Evolutionary conservation across 345 rosid genomes (phyloP), one percentile per base, ranked within the genome.

Genomic region (Gossypium stocksii): DNA sequence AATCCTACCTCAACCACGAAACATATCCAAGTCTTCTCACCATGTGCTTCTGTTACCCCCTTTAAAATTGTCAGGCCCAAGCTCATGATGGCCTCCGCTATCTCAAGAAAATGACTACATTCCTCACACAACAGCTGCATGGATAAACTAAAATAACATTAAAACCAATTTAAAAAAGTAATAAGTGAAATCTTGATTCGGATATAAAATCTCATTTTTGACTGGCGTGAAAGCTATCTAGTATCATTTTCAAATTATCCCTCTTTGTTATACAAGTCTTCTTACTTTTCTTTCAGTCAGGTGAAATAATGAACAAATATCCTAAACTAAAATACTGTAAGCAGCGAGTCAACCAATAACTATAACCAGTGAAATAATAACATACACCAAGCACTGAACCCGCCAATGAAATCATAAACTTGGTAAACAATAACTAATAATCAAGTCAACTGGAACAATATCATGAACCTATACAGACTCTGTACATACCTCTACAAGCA

Each of bases 41-140:
- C 87, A 52, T 85, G 97, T 16, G 86, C 80, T 86, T 93, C 94
- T 3, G 96, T 91, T 56, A 88, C 75, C 71, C 99, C 99, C 84
- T 92, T 95, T 81, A 95, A 79, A 75, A 95, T 93, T 43, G 93
- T 82, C 77, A 95, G 86, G 70, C 91, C 99, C 82, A 93, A 82
- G 76, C 93, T 86, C 83, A 84, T 87, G 69, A 95, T 90, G 52
- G 91, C 93, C 76, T 95, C 96, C 73, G 96, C 91, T 80, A 95
- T 95, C 87, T 95, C 97, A 45, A 95, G 99, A 83, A 95, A 91
- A 85, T 88, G 90, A 81, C 93, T 83, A 82, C 97, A 86, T 79
- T 95, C 98, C 82, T 91, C 96, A 64, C 98, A 95, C 81, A 90
- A 74, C 94, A 95, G 89, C 99, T 95, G 93, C 83, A 83, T 41